Base-by-base conservation (phyloP, 176 grass and related monocot genomes). In the Cocos nucifera region DNA sequence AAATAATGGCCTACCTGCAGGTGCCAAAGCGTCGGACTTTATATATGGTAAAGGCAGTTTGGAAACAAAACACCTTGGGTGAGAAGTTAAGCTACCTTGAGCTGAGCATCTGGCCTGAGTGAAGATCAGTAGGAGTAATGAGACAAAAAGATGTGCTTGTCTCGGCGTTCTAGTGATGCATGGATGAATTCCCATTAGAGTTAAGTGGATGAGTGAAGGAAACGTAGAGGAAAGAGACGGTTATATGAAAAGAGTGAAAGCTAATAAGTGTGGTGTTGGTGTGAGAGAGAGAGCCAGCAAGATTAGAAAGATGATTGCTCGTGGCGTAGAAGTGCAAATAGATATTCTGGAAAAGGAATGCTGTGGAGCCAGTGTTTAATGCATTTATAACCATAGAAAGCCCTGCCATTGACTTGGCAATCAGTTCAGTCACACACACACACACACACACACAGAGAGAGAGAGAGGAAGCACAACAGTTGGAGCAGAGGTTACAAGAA, bases 351-450 rank as follows among this genome's bases (percentile, higher is more conserved):
- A 27, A 78, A 74, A 23, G 57, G 78, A 25, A 59, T 65, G 14
- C 65, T 32, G 54, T 67, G 70, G 78, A 74, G 61, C 65, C 65
- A 66, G 70, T 4, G 78, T 78, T 86, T 70, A 86, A 78, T 78
- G 83, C 73, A 55, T 65, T 66, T 56, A 64, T 60, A 65, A 58
- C 76, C 76, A 71, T 84, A 67, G 75, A 75, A 72, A 61, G 50
- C 70, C 63, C n/a, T 39, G 51, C 51, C 62, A 50, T 66, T 78
- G 65, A 25, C 49, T 25, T 66, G 57, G 67, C 63, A 59, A 53
- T 73, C 67, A 44, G 35, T 44, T 44, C 35, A 44, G 2, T 12
- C 35, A 0, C 35, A 14, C 32, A 35, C 6, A 35, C 32, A 14
- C 32, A 35, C 6, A 35, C 32, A 8, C 6, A 10, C 32, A 35